Base-by-base conservation (phyloP, 1,139 yeast genomes). In the Diutina neorugosa region DNA sequence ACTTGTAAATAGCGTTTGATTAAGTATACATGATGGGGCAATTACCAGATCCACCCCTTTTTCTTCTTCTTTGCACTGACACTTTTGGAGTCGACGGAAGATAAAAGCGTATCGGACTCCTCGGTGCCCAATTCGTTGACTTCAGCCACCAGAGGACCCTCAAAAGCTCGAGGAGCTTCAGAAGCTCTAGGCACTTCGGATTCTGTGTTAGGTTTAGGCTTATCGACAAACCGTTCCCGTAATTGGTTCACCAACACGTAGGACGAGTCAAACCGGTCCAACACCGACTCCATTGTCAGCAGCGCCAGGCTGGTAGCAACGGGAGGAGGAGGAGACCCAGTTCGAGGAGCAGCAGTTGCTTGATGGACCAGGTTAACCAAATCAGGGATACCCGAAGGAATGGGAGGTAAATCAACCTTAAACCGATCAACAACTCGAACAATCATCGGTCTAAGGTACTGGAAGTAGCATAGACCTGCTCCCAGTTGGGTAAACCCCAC, bases 381-480 rank as follows among this genome's bases (percentile, higher is more conserved):
- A 9, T 31, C 37, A 2, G 11, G n/a, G 12, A 43, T n/a, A 9
- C n/a, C 27, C 27, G 8, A 4, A 3, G 43, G 18, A n/a, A 18
- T 16, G 12, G 7, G 18, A 1, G 50, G 41, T 16, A 46, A 27
- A n/a, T 42, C 44, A 14, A 42, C 44, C 7, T 27, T 34, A 1
- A 16, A 18, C 18, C 11, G 27, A 19, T 34, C 51, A 3, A 12
- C 3, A 1, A 34, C 21, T n/a, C 21, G 19, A 14, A 4, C 25
- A n/a, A 48, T 34, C 7, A 67, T 59, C 3, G 76, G 76, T 56
- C 66, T 65, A 44, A 74, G 54, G 55, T 65, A 65, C 14, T 57
- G 57, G 54, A 64, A 69, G 57, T 67, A 74, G 37, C 70, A 58
- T 53, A 65, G 62, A 0, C 79, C 79, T 51, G 76, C 68, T 1